Evolutionary conservation across 2,329 filamentous ascomycete species (phyloP), one percentile per base, ranked within the genome.

Genomic region (Elsinoe perseae): DNA sequence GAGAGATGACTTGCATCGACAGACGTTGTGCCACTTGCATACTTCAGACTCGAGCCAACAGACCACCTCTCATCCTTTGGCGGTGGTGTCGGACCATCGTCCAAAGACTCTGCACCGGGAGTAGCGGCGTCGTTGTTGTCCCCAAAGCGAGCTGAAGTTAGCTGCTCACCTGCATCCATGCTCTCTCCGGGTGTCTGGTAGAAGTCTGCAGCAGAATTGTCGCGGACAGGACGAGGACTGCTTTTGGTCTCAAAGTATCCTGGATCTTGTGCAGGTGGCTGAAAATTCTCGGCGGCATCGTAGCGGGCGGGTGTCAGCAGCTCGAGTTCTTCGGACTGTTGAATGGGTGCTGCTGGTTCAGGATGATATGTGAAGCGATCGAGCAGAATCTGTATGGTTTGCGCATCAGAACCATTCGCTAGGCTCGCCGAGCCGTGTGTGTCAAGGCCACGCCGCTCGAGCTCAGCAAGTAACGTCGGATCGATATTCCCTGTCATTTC

Each of bases 321-420:
- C 16, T 65, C 62, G 40, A 65, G 65, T 43, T 64, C 61, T 34
- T 58, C 57, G 27, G 63, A 57, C 21, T 60, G 58, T 42, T 63
- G 58, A 55, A 61, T 34, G 25, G 20, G 21, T 20, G n/a, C 40
- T 18, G 6, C 18, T n/a, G 27, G 7, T 34, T 23, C 40, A 3
- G 53, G 53, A 48, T 48, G 53, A 27, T 44, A 56, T 12, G 53
- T 36, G 38, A 70, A 64, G 60, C 66, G 66, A 34, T 69, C 65
- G 21, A 70, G 60, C 34, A 70, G 57, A 48, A 65, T 67, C 48
- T 68, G 64, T 3, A 70, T 62, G 62, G 69, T 68, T 18, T 63
- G 60, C 10, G 65, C 67, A 60, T 70, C 63, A 2, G 68, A 68
- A 40, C 66, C 68, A 23, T 64, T 65, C 7, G 55, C 50, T 12